Evolutionary conservation across 495 filamentous ascomycete genomes (phyloP).

Genomic region (Neurospora tetraspora): DNA sequence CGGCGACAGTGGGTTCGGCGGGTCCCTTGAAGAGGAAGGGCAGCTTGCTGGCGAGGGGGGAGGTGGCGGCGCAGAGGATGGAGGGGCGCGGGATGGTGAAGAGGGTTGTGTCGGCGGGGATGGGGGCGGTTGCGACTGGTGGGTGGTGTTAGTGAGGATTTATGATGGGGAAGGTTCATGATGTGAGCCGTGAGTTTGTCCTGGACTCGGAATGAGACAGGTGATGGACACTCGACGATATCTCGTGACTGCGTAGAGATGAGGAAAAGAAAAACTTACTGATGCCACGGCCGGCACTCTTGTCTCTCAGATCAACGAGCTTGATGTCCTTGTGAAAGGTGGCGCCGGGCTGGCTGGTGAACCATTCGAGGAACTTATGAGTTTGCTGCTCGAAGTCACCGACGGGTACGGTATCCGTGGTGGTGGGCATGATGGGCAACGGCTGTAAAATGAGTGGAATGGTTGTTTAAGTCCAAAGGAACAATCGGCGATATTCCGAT

Average conservation of each 20-base stretch:
- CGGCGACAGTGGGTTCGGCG: neutral
- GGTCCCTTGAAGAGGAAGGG: slow-evolving; percentile 24
- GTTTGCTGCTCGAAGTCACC: slow-evolving; percentile 24
- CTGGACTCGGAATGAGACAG: neutral
- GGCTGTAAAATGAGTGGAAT: neutral
- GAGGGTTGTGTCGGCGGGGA: slow-evolving; percentile 32
- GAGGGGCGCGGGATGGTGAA: slow-evolving; percentile 37
- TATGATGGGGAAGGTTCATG: neutral
- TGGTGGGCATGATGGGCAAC: neutral
- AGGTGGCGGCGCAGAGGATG: slow-evolving; percentile 35
- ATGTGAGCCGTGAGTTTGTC: neutral
- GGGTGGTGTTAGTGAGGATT: neutral
- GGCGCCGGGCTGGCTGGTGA: slow-evolving; percentile 31
- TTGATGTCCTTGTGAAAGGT: slow-evolving; percentile 35
- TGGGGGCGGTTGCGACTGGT: slow-evolving; percentile 35
- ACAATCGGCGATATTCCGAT: neutral
- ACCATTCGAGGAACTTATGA: slow-evolving; percentile 33
- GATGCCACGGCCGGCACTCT: slow-evolving; percentile 35
- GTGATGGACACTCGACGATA: neutral
- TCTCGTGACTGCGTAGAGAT: too few relatives aligned
- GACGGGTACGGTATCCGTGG: neutral
- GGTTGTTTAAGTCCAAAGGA: neutral
- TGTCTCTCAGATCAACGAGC: slow-evolving; percentile 31
- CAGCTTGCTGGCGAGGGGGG: slow-evolving; percentile 24
- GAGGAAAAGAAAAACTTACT: slow-evolving; percentile 13